These are phyloP conservation scores for Speleostelium caveatum DNA, from an alignment of 78 protist genomes.

Conservation along the genomic window DNA sequence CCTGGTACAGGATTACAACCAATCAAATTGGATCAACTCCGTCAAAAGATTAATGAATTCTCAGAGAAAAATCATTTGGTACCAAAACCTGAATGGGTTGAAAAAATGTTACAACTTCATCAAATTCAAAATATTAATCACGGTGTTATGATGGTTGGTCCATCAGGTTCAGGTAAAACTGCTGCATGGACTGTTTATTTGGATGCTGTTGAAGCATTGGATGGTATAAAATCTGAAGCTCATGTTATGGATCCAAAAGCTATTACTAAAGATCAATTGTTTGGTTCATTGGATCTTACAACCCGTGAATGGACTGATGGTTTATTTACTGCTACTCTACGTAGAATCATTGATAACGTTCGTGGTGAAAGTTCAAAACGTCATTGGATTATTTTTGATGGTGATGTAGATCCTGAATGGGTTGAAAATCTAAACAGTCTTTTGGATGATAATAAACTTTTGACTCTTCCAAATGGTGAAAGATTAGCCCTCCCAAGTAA, in stretches of 20 bases:
- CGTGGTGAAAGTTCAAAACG: slow-evolving; percentile 85
- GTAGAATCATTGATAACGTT: slow-evolving; percentile 90
- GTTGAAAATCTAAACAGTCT: slow-evolving; percentile 98
- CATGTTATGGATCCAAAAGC: slow-evolving; percentile 98
- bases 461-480: slow-evolving; percentile 99
- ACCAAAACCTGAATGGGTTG: slow-evolving; percentile 83
- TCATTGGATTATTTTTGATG: slow-evolving; percentile 99
- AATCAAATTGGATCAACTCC: slow-evolving; percentile 21
- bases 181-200: slow-evolving; percentile 91
- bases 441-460: slow-evolving; percentile 98
- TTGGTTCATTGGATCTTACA: slow-evolving; percentile 96
- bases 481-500: slow-evolving; percentile 95
- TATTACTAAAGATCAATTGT: slow-evolving; percentile 94
- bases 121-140: slow-evolving; percentile 94
- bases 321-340: slow-evolving; percentile 93
- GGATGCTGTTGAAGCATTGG: slow-evolving; percentile 86
- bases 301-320: slow-evolving; percentile 99
- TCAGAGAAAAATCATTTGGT: slow-evolving; percentile 72
- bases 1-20: slow-evolving; percentile 84
- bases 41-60: slow-evolving; percentile 20
- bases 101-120: slow-evolving; percentile 93
- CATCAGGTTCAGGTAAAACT: slow-evolving; percentile 96
- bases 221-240: slow-evolving; percentile 35
- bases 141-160: slow-evolving; percentile 98
- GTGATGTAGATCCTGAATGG: slow-evolving; percentile 99